A percentile compares a stretch with the other conserved stretches of the same genome.
Conservation (phyloP, 164 flowering plant species). For the Protea cynaroides region DNA sequence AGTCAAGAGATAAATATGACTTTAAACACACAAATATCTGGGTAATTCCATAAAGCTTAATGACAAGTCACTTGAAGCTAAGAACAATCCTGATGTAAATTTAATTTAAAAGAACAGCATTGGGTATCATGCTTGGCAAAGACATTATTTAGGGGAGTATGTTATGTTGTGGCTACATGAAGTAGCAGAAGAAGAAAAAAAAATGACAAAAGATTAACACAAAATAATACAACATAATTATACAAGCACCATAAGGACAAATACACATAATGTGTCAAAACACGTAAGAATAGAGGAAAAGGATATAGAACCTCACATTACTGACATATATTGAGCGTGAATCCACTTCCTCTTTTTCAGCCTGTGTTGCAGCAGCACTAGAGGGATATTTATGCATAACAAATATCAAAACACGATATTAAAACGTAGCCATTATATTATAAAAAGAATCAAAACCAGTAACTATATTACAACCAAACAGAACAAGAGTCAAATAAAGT, state of each 20-base stretch:
- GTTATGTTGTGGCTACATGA: too few relatives aligned
- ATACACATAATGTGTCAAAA: background rate
- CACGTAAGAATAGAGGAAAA: background rate
- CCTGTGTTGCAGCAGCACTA: conserved; percentile 48
- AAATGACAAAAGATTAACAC: background rate
- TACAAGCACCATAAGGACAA: background rate
- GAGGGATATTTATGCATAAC: conserved; percentile 37
- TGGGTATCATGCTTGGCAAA: too few relatives aligned
- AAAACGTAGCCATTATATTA: background rate
- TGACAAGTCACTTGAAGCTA: too few relatives aligned
- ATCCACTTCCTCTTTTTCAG: conserved; percentile 84
- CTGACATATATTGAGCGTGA: conserved; percentile 77
- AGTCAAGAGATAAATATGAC: too few relatives aligned
- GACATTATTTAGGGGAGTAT: too few relatives aligned
- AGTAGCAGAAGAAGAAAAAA: background rate
- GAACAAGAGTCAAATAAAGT: too few relatives aligned
- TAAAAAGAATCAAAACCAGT: background rate
- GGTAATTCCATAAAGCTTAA: too few relatives aligned
- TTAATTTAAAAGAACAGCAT: too few relatives aligned
- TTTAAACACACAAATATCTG: too few relatives aligned
- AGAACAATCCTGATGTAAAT: too few relatives aligned
- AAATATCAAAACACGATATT: background rate
- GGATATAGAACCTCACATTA: conserved; percentile 51
- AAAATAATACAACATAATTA: background rate
- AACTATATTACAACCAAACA: too few relatives aligned